Conservation (phyloP, 192 early-diverging fungal species). For the Gaertneriomyces semiglobifer region DNA sequence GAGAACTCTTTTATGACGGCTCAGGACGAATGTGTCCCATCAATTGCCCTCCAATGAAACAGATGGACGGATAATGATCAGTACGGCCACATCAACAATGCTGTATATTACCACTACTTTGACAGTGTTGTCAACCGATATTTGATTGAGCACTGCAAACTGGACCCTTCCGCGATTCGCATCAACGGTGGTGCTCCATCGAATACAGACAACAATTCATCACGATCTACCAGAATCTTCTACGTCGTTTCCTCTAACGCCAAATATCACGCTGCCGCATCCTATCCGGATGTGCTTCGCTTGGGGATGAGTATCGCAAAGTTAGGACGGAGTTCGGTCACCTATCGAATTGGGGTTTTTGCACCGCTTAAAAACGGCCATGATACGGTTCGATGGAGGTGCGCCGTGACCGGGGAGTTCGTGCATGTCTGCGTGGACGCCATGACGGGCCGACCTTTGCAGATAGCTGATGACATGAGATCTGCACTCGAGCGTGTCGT, state of each 20-base stretch:
- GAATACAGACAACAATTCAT: neutral
- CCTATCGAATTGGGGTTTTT: slow-evolving; percentile 56
- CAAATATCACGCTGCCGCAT: slow-evolving; percentile 25
- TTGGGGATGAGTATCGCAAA: slow-evolving; percentile 49
- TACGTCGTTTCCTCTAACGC: slow-evolving; percentile 18
- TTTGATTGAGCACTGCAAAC: slow-evolving; percentile 43
- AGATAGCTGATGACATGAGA: neutral
- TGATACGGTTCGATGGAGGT: neutral
- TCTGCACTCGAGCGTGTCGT: neutral
- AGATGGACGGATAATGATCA: slow-evolving; percentile 62
- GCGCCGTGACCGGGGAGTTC: slow-evolving; percentile 25
- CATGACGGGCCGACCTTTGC: neutral
- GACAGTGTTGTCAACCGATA: slow-evolving; percentile 58
- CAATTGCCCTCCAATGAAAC: neutral
- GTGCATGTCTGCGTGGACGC: slow-evolving; percentile 25
- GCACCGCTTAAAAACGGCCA: slow-evolving; percentile 7
- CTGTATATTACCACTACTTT: slow-evolving; percentile 54
- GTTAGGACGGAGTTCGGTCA: slow-evolving; percentile 47
- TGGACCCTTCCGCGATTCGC: neutral
- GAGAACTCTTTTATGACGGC: too few relatives aligned
- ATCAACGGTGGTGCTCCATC: neutral
- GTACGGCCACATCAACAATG: slow-evolving; percentile 62
- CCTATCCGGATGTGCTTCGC: slow-evolving; percentile 49
- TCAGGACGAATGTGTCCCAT: too few relatives aligned
- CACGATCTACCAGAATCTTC: neutral